Evolutionary conservation across 306 rosid species (phyloP).

Genomic region (Pyrus bretschneideri): DNA sequence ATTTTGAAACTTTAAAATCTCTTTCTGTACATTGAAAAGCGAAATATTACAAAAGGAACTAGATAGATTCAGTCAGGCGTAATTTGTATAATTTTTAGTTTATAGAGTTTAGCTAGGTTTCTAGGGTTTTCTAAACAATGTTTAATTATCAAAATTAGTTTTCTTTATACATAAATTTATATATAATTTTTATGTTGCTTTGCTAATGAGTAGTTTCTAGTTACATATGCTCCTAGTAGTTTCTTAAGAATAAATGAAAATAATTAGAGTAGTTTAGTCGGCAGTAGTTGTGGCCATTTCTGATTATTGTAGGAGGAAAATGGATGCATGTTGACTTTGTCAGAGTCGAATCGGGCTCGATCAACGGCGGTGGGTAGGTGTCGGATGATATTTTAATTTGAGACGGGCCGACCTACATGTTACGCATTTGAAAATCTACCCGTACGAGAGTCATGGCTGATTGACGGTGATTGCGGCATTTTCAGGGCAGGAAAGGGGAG

Average conservation of each 20-base stretch:
- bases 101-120: not conserved
- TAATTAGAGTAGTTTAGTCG: not conserved
- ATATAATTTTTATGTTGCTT: not conserved
- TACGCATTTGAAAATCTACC: too few species aligned
- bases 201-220: too few species aligned
- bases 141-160: not conserved
- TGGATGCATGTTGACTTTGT: not conserved
- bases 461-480: not conserved
- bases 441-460: too few species aligned
- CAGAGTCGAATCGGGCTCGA: not conserved
- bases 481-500: too few species aligned
- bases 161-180: not conserved
- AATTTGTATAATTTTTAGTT: not conserved
- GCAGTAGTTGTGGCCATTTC: not conserved
- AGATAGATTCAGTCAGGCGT: not conserved
- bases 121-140: not conserved
- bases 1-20: not conserved
- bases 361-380: not conserved
- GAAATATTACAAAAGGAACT: not conserved
- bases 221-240: too few species aligned
- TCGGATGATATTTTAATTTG: not conserved
- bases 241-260: not conserved
- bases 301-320: not conserved
- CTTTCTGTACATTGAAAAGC: fast-evolving
- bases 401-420: too few species aligned